phyloP scores from a whole-genome alignment of 495 filamentous ascomycete genomes.

The Penicillium ucsense region DNA sequence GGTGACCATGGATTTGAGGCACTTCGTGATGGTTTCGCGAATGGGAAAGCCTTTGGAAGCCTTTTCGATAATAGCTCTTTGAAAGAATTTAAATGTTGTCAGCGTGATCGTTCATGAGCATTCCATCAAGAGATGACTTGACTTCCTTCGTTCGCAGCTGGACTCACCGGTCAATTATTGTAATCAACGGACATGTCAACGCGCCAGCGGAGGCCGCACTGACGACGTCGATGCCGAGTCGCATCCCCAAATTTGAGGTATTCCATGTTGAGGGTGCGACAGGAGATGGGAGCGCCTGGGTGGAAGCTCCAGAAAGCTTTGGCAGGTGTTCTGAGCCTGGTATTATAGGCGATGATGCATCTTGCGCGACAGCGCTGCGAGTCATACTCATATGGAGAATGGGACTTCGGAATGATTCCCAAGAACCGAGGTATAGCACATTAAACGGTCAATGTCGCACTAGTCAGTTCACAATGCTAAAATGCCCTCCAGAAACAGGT shows the following conservation, averaged over 20 bases:
- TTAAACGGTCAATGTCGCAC: background rate
- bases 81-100: background rate
- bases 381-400: constrained; percentile 17
- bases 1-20: constrained; percentile 52
- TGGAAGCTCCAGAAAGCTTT: background rate
- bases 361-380: constrained; percentile 22
- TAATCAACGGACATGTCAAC: constrained; percentile 78
- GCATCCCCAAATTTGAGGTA: constrained; percentile 56
- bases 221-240: constrained; percentile 61
- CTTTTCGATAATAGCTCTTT: constrained; percentile 89
- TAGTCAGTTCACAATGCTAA: background rate
- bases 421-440: constrained; percentile 1
- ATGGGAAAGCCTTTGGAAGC: constrained; percentile 75
- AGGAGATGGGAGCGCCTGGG: background rate
- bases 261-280: constrained; percentile 50
- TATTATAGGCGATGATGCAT: constrained; percentile 20
- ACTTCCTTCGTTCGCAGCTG: background rate
- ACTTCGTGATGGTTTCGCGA: constrained; percentile 50
- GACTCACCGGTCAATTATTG: constrained; percentile 78
- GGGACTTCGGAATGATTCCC: background rate
- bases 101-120: background rate
- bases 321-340: constrained; percentile 15
- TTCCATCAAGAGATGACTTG: background rate
- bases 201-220: constrained; percentile 71
- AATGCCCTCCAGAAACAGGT: background rate